Conservation (phyloP, 1,284 basidiomycete species). For the Cutaneotrichosporon daszewskae region DNA sequence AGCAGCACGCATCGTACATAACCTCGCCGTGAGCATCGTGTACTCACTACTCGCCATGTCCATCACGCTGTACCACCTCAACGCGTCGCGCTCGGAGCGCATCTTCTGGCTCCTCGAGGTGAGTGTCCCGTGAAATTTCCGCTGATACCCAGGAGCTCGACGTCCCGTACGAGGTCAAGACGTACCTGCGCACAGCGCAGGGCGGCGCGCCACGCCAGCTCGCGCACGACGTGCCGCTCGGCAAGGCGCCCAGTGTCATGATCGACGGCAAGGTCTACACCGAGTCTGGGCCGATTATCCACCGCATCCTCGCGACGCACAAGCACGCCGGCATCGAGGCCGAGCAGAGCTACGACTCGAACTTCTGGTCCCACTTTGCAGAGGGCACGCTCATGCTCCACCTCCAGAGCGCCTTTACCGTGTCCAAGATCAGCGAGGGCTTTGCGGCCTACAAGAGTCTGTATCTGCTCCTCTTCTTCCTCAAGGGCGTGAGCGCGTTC, state of each 20-base stretch:
- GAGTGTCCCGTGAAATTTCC: not conserved
- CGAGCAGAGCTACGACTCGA: conserved; percentile 16
- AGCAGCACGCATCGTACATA: too few relatives aligned
- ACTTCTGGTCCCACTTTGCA: conserved; percentile 37
- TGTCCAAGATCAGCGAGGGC: not conserved
- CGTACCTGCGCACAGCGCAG: conserved; percentile 26
- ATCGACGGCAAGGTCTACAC: conserved; percentile 27
- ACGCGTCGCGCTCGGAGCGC: conserved; percentile 34
- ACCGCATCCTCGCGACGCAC: conserved; percentile 22
- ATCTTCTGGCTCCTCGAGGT: conserved; percentile 31
- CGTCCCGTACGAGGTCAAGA: conserved; percentile 32
- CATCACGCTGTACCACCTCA: conserved; percentile 40
- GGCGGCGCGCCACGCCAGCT: conserved; percentile 24
- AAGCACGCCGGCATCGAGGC: conserved; percentile 16
- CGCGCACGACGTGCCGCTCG: conserved; percentile 26
- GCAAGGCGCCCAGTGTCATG: conserved; percentile 32
- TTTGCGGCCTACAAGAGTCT: not conserved
- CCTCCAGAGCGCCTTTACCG: conserved; percentile 17
- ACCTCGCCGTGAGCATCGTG: too few relatives aligned
- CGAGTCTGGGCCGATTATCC: conserved; percentile 37
- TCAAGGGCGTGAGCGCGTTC: not conserved
- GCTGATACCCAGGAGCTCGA: conserved; percentile 23
- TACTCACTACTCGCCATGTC: too few relatives aligned
- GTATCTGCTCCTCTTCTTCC: conserved; percentile 3
- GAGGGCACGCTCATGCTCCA: conserved; percentile 38